Conservation (phyloP, 139 green algal genomes). For the Coelastrella sp. region DNA sequence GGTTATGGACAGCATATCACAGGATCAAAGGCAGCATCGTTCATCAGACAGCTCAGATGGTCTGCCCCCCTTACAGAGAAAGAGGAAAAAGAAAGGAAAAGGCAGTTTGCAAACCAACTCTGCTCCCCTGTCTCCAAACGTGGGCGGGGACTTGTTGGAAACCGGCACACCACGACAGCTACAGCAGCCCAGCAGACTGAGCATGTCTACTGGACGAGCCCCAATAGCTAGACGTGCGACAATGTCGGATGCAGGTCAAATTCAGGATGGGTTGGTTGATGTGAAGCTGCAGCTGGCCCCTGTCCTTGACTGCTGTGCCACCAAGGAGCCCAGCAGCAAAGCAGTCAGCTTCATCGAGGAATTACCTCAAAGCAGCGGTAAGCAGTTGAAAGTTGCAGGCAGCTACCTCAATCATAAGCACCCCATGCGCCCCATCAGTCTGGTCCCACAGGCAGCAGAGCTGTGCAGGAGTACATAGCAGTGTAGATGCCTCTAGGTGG, state of each 20-base stretch:
- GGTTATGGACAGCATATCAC: neutral
- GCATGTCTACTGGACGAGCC: neutral
- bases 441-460: too few species aligned
- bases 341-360: neutral
- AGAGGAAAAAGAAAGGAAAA: neutral
- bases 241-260: conserved; percentile 20
- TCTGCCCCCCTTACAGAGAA: neutral
- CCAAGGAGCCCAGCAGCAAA: conserved; percentile 5
- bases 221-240: neutral
- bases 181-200: conserved; percentile 15
- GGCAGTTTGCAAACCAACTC: conserved; percentile 26
- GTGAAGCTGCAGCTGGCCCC: conserved; percentile 15
- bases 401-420: too few species aligned
- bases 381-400: too few species aligned
- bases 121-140: conserved; percentile 8
- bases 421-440: too few species aligned
- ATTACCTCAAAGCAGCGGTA: too few species aligned
- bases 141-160: neutral
- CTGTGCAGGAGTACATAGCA: too few species aligned
- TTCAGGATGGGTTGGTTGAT: conserved; percentile 10
- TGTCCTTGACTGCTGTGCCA: neutral
- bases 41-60: neutral
- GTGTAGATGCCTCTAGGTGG: too few species aligned
- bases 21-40: neutral
- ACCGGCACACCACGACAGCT: neutral